Conservation (phyloP, 768 basidiomycete species). For the Rhodotorula toruloides region DNA sequence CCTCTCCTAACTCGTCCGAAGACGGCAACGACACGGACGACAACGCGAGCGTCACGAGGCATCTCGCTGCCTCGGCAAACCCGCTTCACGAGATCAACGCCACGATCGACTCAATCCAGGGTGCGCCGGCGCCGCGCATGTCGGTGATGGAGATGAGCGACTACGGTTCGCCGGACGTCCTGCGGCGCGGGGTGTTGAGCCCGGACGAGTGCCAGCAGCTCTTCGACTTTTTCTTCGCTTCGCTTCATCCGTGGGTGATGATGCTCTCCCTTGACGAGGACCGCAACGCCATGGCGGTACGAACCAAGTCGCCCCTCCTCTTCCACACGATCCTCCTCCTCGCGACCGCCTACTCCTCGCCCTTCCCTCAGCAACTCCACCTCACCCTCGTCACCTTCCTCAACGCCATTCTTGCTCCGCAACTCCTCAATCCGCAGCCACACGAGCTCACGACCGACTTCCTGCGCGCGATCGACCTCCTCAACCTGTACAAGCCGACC, state of each 20-base stretch:
- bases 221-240: slow-evolving; percentile 38
- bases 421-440: slow-evolving; percentile 36
- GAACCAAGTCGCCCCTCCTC: slow-evolving; percentile 16
- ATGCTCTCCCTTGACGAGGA: slow-evolving; percentile 35
- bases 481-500: slow-evolving; percentile 36
- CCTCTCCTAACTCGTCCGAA: slow-evolving; percentile 19
- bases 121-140: background rate
- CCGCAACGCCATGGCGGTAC: slow-evolving; percentile 25
- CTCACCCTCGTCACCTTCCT: slow-evolving; percentile 36
- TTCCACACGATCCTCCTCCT: slow-evolving; percentile 36
- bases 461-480: slow-evolving; percentile 35
- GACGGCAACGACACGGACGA: slow-evolving; percentile 18
- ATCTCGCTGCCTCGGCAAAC: slow-evolving; percentile 11
- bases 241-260: slow-evolving; percentile 38
- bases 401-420: slow-evolving; percentile 38
- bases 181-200: slow-evolving; percentile 23
- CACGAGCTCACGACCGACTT: slow-evolving; percentile 39
- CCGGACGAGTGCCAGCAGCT: slow-evolving; percentile 33
- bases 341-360: slow-evolving; percentile 37
- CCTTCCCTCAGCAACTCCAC: slow-evolving; percentile 36
- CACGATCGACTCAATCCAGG: slow-evolving; percentile 22
- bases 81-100: slow-evolving; percentile 34
- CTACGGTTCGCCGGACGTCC: slow-evolving; percentile 34
- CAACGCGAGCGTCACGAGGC: slow-evolving; percentile 8
- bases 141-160: slow-evolving; percentile 9